These are phyloP conservation scores for Pythium rhizo-oryzae DNA, from an alignment of 352 stramenopile species.

Conservation along the genomic window DNA sequence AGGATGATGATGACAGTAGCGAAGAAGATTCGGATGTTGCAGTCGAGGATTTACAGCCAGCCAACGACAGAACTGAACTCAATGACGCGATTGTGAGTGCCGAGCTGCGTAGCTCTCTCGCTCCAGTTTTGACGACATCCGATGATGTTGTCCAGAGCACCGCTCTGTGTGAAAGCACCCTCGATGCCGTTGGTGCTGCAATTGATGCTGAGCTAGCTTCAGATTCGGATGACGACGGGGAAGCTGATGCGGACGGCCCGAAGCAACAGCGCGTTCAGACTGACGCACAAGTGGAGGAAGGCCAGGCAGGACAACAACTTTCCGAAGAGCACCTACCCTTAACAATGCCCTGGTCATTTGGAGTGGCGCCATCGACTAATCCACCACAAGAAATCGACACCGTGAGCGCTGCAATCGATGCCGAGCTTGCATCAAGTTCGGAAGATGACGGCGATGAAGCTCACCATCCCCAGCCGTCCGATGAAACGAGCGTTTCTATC, in stretches of 20 bases:
- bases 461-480: not conserved
- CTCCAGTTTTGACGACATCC: not conserved
- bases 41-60: not conserved
- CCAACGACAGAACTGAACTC: no score
- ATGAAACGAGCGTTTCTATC: not conserved
- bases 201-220: conserved; percentile 46
- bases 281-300: no score
- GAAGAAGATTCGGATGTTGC: not conserved
- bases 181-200: not conserved
- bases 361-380: not conserved
- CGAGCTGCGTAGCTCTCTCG: no score
- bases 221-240: conserved; percentile 21
- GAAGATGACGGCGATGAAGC: conserved; percentile 6
- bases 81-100: no score
- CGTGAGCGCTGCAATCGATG: conserved; percentile 17
- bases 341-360: not conserved
- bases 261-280: not conserved
- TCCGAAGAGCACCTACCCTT: not conserved
- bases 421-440: conserved; percentile 25
- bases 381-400: not conserved
- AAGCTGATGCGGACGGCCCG: not conserved
- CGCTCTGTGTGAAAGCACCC: not conserved
- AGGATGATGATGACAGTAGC: conserved; percentile 13
- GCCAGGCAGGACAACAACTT: not conserved
- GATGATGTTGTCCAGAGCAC: not conserved